Evolutionary conservation across 352 stramenopile genomes (phyloP), one percentile per base, ranked within the genome.

Genomic region (Globisporangium middletonii): DNA sequence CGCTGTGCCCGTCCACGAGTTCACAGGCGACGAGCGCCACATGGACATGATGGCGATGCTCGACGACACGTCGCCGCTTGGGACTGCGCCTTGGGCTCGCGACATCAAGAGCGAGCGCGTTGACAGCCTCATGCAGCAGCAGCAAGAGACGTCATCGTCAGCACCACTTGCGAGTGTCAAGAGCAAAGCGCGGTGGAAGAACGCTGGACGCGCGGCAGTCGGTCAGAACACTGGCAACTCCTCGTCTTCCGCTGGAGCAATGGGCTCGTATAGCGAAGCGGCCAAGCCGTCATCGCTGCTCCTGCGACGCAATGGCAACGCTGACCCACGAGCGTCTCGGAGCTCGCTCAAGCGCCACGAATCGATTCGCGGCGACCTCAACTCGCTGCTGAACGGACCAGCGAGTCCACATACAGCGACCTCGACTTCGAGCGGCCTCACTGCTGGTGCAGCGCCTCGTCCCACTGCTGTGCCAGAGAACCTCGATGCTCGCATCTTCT

Each of bases 401-500:
- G 66, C 41, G 18, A 18, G 15, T 18, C 15, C 41, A 8, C 41
- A 18, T 8, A 46, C 8, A 18, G 41, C 18, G 12, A 19, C 41
- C n/a, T 69, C 33, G 57, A 76, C 4, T 4, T 30, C 8, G 65
- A 75, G 26, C 18, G 13, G n/a, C 45, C n/a, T 2, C 54, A 55
- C 6, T 27, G 50, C 8, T 26, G 37, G 15, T 27, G 12, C 8
- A 23, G 27, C 38, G 9, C 30, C 44, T 16, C 27, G 23, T 16
- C 1, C 33, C 1, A n/a, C 57, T 11, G 46, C 65, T 1, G 19
- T 55, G 11, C 54, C 65, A 0, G 37, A 79, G 9, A 89, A 93
- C 56, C 28, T 88, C 2, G 77, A 78, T 27, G 78, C 75, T 0
- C 70, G 80, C 8, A 51, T 87, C 2, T 81, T 71, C n/a, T 93